Evolutionary conservation across 441 rosid species (phyloP).

Genomic region (Populus trichocarpa): DNA sequence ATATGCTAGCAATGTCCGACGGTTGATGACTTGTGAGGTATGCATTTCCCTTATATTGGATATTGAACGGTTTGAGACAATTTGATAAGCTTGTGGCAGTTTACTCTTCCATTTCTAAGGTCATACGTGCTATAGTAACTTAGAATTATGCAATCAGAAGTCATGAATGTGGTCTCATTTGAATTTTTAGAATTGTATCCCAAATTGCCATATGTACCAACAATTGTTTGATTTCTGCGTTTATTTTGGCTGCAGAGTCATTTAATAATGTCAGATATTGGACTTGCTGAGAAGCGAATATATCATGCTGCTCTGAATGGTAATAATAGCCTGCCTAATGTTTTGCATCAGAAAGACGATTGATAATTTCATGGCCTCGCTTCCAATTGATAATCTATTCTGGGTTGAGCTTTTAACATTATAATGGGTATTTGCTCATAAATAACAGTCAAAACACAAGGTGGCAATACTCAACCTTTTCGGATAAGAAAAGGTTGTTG

Average conservation of each 20-base stretch:
- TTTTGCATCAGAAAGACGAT: conserved; percentile 97
- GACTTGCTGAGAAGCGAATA: conserved; percentile 92
- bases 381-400: conserved; percentile 38
- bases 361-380: conserved; percentile 70
- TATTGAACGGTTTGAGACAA: neutral
- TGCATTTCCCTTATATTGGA: conserved; percentile 8
- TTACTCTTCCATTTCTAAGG: neutral
- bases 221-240: neutral
- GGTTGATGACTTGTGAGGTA: conserved; percentile 88
- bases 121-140: neutral
- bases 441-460: conserved; percentile 24
- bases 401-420: conserved; percentile 36
- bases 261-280: conserved; percentile 73
- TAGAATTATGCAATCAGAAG: neutral
- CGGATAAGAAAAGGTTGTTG: conserved; percentile 1
- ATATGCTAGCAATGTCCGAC: conserved; percentile 74
- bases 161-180: neutral
- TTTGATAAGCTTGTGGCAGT: neutral
- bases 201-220: neutral
- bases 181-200: neutral
- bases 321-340: conserved; percentile 95
- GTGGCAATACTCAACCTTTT: conserved; percentile 12
- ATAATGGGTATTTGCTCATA: conserved; percentile 26
- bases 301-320: conserved; percentile 98
- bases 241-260: conserved; percentile 58